Conservation (phyloP, 139 green algal genomes). For the Volvox reticuliferus region DNA sequence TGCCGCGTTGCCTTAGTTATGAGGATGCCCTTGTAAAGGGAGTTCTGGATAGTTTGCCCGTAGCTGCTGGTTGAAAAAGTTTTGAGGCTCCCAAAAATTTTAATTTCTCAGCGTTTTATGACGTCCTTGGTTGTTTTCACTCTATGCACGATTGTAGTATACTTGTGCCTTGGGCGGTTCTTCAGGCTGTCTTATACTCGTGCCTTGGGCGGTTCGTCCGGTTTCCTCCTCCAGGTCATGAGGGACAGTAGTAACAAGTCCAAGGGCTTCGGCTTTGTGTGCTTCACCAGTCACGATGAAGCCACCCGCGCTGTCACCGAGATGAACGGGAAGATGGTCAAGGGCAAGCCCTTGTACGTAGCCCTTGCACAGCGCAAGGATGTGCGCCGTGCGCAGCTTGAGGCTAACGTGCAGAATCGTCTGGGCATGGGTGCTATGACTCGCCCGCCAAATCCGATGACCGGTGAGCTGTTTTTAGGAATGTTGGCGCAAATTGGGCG, state of each 20-base stretch:
- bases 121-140: too few species aligned
- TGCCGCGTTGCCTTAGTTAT: too few species aligned
- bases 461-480: slow-evolving; percentile 23
- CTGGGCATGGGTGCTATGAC: slow-evolving; percentile 50
- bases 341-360: slow-evolving; percentile 94
- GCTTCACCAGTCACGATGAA: slow-evolving; percentile 88
- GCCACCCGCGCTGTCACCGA: slow-evolving; percentile 88
- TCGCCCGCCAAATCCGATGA: slow-evolving; percentile 52
- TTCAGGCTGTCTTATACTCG: too few species aligned
- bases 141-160: too few species aligned
- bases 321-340: slow-evolving; percentile 88
- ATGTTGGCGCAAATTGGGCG: too few species aligned
- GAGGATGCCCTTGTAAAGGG: too few species aligned
- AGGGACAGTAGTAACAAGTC: slow-evolving; percentile 80
- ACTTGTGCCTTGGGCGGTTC: too few species aligned
- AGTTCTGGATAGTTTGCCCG: too few species aligned
- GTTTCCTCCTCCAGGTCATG: slow-evolving; percentile 76
- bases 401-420: slow-evolving; percentile 77
- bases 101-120: too few species aligned
- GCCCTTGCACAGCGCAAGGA: slow-evolving; percentile 91
- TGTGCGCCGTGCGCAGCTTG: slow-evolving; percentile 81
- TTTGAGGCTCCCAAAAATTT: too few species aligned
- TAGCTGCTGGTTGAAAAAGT: too few species aligned
- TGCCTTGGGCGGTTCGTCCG: too few species aligned
- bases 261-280: slow-evolving; percentile 95